phyloP scores from a whole-genome alignment of 2,329 filamentous ascomycete genomes.

The Scytalidium sp. region DNA sequence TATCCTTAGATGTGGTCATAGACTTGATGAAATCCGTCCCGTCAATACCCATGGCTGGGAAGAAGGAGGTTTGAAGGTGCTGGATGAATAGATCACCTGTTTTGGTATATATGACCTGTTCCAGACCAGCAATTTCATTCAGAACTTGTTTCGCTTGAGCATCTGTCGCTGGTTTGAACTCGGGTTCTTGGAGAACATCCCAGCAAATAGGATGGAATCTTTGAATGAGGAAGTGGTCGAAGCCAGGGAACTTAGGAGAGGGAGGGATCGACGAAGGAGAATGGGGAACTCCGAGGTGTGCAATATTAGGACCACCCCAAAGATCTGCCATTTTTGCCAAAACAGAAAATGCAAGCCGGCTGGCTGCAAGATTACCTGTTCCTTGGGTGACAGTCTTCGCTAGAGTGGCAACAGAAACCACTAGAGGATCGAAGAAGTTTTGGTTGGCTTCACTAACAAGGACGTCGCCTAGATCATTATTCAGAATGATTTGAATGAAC shows the following conservation, averaged over 20 bases:
- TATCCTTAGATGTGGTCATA: slow-evolving; percentile 57
- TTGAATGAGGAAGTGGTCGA: slow-evolving; percentile 86
- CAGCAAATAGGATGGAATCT: slow-evolving; percentile 88
- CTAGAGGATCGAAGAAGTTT: slow-evolving; percentile 81
- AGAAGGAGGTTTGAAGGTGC: slow-evolving; percentile 61
- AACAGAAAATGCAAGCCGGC: slow-evolving; percentile 75
- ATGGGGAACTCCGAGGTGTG: slow-evolving; percentile 52
- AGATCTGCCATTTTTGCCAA: slow-evolving; percentile 78
- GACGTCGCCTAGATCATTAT: slow-evolving; percentile 84
- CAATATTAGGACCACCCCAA: slow-evolving; percentile 85
- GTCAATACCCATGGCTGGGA: slow-evolving; percentile 62
- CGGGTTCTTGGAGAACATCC: slow-evolving; percentile 76
- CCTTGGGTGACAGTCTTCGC: slow-evolving; percentile 67
- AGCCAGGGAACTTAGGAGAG: slow-evolving; percentile 71
- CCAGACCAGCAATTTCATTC: slow-evolving; percentile 79
- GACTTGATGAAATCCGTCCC: slow-evolving; percentile 57
- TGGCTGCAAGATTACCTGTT: slow-evolving; percentile 57
- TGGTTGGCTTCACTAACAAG: slow-evolving; percentile 90
- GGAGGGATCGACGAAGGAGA: slow-evolving; percentile 47
- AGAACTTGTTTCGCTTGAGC: slow-evolving; percentile 87
- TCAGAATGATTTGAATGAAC: slow-evolving; percentile 85
- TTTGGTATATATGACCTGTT: slow-evolving; percentile 88
- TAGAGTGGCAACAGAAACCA: slow-evolving; percentile 81
- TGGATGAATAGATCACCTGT: slow-evolving; percentile 78
- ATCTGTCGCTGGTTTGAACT: slow-evolving; percentile 76